These are phyloP conservation scores for Spencermartinsiella ligniputridi DNA, from an alignment of 1,139 yeast species.

Conservation along the genomic window DNA sequence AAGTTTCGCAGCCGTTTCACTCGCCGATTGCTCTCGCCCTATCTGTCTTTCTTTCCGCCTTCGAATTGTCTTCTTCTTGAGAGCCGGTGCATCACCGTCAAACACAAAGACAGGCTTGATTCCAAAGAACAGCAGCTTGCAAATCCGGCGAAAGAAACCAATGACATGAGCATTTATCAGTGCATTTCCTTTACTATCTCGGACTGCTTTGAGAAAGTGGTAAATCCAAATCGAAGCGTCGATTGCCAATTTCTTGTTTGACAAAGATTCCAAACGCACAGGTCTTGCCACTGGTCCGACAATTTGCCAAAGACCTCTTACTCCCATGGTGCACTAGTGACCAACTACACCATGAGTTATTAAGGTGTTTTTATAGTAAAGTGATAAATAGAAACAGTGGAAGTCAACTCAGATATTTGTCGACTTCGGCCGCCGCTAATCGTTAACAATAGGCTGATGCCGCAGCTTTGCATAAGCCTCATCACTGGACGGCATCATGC, in stretches of 20 bases:
- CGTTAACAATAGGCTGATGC: no score
- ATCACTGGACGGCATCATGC: no score
- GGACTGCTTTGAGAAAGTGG: conserved; percentile 90
- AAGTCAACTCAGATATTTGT: no score
- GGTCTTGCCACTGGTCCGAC: conserved; percentile 89
- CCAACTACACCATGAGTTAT: no score
- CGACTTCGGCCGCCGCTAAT: no score
- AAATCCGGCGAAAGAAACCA: conserved; percentile 90
- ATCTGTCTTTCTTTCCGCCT: conserved; percentile 68
- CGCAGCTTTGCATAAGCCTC: no score
- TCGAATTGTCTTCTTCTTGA: conserved; percentile 72
- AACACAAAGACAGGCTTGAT: conserved; percentile 91
- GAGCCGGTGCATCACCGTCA: conserved; percentile 93
- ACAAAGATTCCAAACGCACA: conserved; percentile 76
- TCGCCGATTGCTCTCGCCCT: conserved; percentile 67
- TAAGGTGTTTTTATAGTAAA: no score
- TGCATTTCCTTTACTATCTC: conserved; percentile 80
- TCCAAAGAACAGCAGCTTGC: conserved; percentile 85
- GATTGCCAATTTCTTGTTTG: conserved; percentile 75
- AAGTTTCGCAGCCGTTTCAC: conserved; percentile 72
- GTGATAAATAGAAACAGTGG: no score
- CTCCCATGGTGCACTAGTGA: conserved; percentile 97
- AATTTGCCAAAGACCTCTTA: conserved; percentile 89
- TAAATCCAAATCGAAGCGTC: conserved; percentile 99
- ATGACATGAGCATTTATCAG: conserved; percentile 79